Evolutionary conservation across 768 basidiomycete species (phyloP).

Genomic region (Xanthoconium purpureum): DNA sequence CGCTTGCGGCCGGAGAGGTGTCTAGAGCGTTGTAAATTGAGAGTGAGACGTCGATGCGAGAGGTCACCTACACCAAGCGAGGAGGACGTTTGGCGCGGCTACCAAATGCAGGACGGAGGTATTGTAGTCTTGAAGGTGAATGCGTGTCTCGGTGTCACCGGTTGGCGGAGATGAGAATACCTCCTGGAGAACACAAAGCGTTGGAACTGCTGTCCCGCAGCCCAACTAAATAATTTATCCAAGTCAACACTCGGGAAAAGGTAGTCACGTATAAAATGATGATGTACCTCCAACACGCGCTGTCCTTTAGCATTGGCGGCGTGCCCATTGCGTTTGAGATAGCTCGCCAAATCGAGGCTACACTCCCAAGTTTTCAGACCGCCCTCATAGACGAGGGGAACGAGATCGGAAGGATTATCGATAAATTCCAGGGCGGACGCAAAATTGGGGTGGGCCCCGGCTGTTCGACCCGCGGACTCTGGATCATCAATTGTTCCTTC

Average conservation of each 20-base stretch:
- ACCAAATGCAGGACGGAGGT: slow-evolving; percentile 72
- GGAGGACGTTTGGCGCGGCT: slow-evolving; percentile 73
- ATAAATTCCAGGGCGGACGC: slow-evolving; percentile 56
- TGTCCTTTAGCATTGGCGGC: slow-evolving; percentile 41
- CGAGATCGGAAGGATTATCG: slow-evolving; percentile 83
- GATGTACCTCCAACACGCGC: slow-evolving; percentile 65
- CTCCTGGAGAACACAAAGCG: slow-evolving; percentile 64
- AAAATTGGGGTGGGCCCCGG: neutral
- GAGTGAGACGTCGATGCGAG: neutral
- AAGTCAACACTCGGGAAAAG: neutral
- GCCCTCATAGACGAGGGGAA: slow-evolving; percentile 92
- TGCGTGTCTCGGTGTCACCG: slow-evolving; percentile 36
- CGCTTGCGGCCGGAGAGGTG: slow-evolving; percentile 53
- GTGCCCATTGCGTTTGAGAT: slow-evolving; percentile 41
- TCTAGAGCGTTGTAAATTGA: slow-evolving; percentile 39
- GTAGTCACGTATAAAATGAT: neutral
- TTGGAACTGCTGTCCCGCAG: slow-evolving; percentile 89
- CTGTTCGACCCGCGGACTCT: slow-evolving; percentile 21
- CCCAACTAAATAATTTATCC: slow-evolving; percentile 58
- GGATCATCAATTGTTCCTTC: slow-evolving; percentile 41
- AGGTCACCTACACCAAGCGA: slow-evolving; percentile 72
- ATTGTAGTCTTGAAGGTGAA: slow-evolving; percentile 95
- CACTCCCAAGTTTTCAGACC: slow-evolving; percentile 99
- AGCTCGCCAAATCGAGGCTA: slow-evolving; percentile 79
- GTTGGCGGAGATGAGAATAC: slow-evolving; percentile 44